Base-by-base conservation (phyloP, 306 rosid genomes). In the Nissolia schottii region DNA sequence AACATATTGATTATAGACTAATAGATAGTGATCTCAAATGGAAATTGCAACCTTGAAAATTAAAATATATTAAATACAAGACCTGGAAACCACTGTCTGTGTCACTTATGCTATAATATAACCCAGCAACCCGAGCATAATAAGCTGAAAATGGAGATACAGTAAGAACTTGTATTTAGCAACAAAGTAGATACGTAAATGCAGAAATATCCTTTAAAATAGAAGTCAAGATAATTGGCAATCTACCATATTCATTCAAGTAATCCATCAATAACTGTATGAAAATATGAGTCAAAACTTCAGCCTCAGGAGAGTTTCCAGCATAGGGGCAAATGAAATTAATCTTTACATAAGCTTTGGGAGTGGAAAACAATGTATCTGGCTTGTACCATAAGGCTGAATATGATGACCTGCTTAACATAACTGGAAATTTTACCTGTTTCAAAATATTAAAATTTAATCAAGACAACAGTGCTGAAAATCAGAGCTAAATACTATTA, bases 361-460 rank as follows among this genome's bases (percentile, higher is more conserved):
- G 99, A 29, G 84, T 89, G 65, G 61, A 86, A 82, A 94, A 94
- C 84, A 76, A 62, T 25, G 91, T 85, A 67, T 94, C 99, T 35
- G 96, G 90, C 80, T 94, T 94, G 88, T 80, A 88, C 97, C 97
- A 91, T 71, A 89, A 81, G 19, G 88, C 83, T 25, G 99, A 87
- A 76, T 72, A 86, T 9, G 87, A 68, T 11, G 99, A 86, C 83
- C 86, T 87, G 31, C 79, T 83, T 70, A 94, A 77, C 71, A 91
- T 80, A 83, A 80, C 73, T 49, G 99, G 99, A 88, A 77, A 65
- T 71, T 86, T 82, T 50, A 76, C 92, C 99, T 94, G 89, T 76
- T 82, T 71, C 75, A 80, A 82, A 29, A 20, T 56, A 79, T 49
- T 51, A 73, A 75, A 16, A 32, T 34, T 62, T 69, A 63, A 83